Base-by-base conservation (phyloP, 2,329 filamentous ascomycete genomes). In the Phialophora chinensis region DNA sequence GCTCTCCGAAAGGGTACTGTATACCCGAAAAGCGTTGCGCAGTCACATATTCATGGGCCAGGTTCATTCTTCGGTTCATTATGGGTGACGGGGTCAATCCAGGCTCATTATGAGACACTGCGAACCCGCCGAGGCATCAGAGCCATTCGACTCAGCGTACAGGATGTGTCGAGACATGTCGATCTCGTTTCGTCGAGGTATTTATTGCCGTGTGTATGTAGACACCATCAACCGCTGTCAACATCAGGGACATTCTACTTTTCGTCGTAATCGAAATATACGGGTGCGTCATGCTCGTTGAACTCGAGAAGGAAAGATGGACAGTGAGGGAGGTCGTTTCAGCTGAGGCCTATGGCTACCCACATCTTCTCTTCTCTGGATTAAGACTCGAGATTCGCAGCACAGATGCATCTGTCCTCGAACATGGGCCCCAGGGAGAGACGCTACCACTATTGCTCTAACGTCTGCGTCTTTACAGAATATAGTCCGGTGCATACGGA, bases 51-150 rank as follows among this genome's bases (percentile, higher is more conserved):
- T 50, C 25, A 31, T 12, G 38, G 14, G 38, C 29, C 7, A 31
- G 17, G 10, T 56, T 17, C 27, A 35, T 27, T n/a, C 58, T 25
- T 20, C n/a, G 12, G 14, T 44, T 44, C 38, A 44, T n/a, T 17
- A 33, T 44, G 38, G 49, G 23, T 52, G 49, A 14, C 20, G 33
- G 58, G 59, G 59, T 61, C 59, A 61, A 61, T 61, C 59, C 59
- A 53, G 59, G n/a, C 27, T 42, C 47, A 60, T 25, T 5, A 27
- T 59, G 14, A 49, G 63, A 56, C 63, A 57, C 63, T 61, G 63
- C 57, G 63, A 65, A 65, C 63, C 63, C 52, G 42, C 35, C 35
- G 33, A 35, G 31, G 1, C 50, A 31, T 61, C 20, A 23, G 25
- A 61, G 47, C 20, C 29, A 44, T 35, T 33, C 11, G 12, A 50